These are phyloP conservation scores for Tagetes patula DNA, from an alignment of 129 eudicot species.

Conservation along the genomic window DNA sequence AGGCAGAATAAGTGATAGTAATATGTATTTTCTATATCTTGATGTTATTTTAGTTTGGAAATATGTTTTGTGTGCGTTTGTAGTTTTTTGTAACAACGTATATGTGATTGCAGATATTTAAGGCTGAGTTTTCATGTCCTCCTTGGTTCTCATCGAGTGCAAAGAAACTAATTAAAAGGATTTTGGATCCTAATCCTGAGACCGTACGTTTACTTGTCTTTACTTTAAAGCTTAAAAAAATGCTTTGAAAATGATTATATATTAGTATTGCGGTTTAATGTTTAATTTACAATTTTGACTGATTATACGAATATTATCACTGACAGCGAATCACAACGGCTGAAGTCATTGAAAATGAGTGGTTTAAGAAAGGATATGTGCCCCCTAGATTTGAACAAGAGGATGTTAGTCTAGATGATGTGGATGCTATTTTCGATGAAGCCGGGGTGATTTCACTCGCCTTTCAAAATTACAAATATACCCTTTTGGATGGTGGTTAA, in stretches of 20 bases:
- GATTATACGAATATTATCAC: slow-evolving; percentile 6
- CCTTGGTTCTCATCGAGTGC: slow-evolving; percentile 95
- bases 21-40: neutral
- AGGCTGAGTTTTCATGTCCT: slow-evolving; percentile 86
- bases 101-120: slow-evolving; percentile 52
- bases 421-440: slow-evolving; percentile 75
- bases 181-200: slow-evolving; percentile 82
- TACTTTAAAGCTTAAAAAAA: neutral
- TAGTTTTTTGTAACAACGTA: neutral
- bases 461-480: neutral
- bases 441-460: slow-evolving; percentile 41
- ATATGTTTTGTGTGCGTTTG: neutral
- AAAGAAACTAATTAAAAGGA: slow-evolving; percentile 88
- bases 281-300: neutral
- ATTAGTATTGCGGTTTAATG: neutral
- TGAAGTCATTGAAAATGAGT: slow-evolving; percentile 93
- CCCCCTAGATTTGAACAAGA: slow-evolving; percentile 80
- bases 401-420: slow-evolving; percentile 78
- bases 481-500: neutral
- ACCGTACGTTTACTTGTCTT: slow-evolving; percentile 53
- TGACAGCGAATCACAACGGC: slow-evolving; percentile 74
- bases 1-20: neutral
- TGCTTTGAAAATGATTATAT: neutral
- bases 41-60: neutral
- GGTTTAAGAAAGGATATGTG: slow-evolving; percentile 96